Evolutionary conservation across 139 green algal genomes (phyloP), one percentile per base, ranked within the genome.

Genomic region (Limnomonas spitsbergensis): DNA sequence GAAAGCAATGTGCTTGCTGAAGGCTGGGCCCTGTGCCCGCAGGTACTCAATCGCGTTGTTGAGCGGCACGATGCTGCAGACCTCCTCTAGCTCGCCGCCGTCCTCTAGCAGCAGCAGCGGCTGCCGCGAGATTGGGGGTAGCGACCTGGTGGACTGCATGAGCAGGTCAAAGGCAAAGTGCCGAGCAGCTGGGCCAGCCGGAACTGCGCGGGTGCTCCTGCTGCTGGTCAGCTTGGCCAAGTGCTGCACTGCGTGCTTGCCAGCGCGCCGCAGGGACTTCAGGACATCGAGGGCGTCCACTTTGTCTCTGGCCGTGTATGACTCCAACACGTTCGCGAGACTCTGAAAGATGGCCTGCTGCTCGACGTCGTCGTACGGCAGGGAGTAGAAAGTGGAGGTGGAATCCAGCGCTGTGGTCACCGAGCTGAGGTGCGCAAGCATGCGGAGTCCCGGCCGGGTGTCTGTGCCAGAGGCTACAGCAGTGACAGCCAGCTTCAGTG

Each of bases 31-130:
- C 54, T 79, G 79, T 53, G 76, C 40, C 40, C 54, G 71, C 27
- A 83, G 72, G 72, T 79, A 83, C 79, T 83, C 72, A 1, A 76
- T 76, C 0, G 56, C 66, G 14, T 32, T 9, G 24, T 76, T 36
- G 66, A 77, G 27, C 1, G 40, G 53, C 20, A 80, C 2, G 6
- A 70, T 27, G 61, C 4, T 69, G 38, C 26, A 37, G 1, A 53
- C 53, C 61, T 80, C 75, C 38, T 29, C 47, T 20, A 79, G 75
- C 54, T 73, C 2, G 1, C 53, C 3, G 35, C 75, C 75, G 27
- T 79, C 75, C 4, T 73, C 36, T 24, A 47, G 53, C 54, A n/a
- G 26, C 54, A 66, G 29, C 53, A 79, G 27, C 4, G 47, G 20
- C 14, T 61, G 47, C 20, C 47, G 47, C 14, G 47, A 61, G 14